Conservation (phyloP, 176 grass and related monocot species). For the Eleusine coracana region DNA sequence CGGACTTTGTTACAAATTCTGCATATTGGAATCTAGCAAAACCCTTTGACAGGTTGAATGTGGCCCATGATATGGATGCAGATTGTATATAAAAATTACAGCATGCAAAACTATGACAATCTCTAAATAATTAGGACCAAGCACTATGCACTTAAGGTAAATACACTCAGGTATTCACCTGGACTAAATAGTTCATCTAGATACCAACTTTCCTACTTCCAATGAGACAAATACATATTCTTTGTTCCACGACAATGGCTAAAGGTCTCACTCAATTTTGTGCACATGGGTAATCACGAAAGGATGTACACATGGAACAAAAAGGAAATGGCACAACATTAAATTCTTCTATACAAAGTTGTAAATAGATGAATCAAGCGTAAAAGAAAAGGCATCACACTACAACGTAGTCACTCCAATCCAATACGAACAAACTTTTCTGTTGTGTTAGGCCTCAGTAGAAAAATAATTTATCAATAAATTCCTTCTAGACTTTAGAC, state of each 20-base stretch:
- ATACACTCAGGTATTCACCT: background rate
- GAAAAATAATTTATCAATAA: background rate
- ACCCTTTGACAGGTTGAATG: background rate
- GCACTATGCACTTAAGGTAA: background rate
- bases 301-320: background rate
- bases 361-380: background rate
- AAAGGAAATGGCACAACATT: conserved; percentile 18
- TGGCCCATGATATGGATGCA: conserved; percentile 1
- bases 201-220: conserved; percentile 1
- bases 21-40: conserved; percentile 27
- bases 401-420: background rate
- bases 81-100: background rate
- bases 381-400: background rate
- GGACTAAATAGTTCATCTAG: background rate
- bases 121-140: conserved; percentile 21
- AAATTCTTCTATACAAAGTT: background rate
- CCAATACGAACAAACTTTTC: background rate
- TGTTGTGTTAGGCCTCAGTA: background rate
- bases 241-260: background rate
- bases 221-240: conserved; percentile 9
- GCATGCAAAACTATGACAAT: background rate
- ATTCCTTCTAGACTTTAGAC: background rate
- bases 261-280: conserved; percentile 17
- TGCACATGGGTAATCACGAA: background rate
- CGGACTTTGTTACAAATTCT: background rate